phyloP scores from a whole-genome alignment of 176 grass and related monocot species.

The Chrysopogon serrulatus region DNA sequence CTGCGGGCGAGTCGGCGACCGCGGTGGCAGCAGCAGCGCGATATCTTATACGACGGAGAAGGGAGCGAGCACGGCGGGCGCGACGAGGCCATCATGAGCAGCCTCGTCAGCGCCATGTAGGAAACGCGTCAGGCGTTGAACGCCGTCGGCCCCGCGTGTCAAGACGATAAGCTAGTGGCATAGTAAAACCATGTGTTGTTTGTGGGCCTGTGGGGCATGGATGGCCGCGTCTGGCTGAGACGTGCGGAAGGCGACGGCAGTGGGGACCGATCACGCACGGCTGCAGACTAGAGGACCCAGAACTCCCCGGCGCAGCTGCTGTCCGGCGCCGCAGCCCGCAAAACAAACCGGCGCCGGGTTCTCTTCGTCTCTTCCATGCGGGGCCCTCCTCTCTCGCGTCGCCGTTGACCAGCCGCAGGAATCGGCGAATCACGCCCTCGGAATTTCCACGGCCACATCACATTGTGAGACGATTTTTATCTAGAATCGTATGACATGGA shows the following conservation, averaged over 20 bases:
- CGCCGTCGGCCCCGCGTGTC: not conserved
- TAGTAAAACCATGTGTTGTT: not conserved
- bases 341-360: not conserved
- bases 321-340: no score
- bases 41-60: not conserved
- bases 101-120: slow-evolving; percentile 30
- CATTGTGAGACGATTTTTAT: not conserved
- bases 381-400: not conserved
- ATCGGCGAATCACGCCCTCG: not conserved
- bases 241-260: not conserved
- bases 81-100: not conserved
- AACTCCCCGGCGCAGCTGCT: not conserved
- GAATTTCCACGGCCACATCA: not conserved
- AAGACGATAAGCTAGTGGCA: not conserved
- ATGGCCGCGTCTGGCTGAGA: not conserved
- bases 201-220: not conserved
- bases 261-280: not conserved
- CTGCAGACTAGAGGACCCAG: not conserved
- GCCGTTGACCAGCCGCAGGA: not conserved
- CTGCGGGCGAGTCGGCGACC: not conserved
- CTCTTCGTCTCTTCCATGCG: not conserved
- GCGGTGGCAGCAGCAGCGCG: not conserved
- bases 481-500: no score
- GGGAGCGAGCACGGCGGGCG: not conserved
- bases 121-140: slow-evolving; percentile 1